phyloP scores from a whole-genome alignment of 345 rosid genomes.

The Microcos paniculata region DNA sequence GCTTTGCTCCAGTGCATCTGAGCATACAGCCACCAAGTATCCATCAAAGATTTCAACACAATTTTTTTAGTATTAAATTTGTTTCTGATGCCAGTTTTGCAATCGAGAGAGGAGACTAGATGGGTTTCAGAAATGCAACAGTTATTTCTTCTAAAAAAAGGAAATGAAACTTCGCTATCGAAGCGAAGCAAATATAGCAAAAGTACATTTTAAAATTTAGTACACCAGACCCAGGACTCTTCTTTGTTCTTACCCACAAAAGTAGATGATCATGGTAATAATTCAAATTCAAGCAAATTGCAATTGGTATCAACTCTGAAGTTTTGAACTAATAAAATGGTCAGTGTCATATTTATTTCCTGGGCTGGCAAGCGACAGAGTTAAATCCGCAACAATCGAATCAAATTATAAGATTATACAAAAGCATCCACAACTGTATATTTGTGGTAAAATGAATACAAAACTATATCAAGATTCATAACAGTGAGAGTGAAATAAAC shows the following conservation, averaged over 20 bases:
- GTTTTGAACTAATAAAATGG: background rate
- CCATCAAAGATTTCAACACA: background rate
- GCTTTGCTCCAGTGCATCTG: constrained; percentile 6
- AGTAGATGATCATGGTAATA: background rate
- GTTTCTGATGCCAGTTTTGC: background rate
- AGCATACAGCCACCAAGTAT: background rate
- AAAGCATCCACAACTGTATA: background rate
- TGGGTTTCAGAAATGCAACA: background rate
- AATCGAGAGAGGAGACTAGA: background rate
- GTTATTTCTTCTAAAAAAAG: background rate
- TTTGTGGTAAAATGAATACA: background rate
- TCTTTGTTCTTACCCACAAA: background rate
- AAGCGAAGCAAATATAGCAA: background rate
- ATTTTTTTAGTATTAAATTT: background rate
- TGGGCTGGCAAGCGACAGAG: background rate
- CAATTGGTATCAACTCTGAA: no score
- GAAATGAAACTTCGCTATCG: constrained; percentile 4
- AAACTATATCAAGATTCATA: background rate
- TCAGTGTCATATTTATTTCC: background rate
- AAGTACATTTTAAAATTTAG: background rate
- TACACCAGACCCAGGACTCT: background rate
- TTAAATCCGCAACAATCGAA: background rate
- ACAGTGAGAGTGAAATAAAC: background rate
- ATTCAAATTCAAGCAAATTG: no score
- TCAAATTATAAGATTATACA: constrained; percentile 1